phyloP scores from a whole-genome alignment of 257 asterid species.

The Salvia miltiorrhiza region DNA sequence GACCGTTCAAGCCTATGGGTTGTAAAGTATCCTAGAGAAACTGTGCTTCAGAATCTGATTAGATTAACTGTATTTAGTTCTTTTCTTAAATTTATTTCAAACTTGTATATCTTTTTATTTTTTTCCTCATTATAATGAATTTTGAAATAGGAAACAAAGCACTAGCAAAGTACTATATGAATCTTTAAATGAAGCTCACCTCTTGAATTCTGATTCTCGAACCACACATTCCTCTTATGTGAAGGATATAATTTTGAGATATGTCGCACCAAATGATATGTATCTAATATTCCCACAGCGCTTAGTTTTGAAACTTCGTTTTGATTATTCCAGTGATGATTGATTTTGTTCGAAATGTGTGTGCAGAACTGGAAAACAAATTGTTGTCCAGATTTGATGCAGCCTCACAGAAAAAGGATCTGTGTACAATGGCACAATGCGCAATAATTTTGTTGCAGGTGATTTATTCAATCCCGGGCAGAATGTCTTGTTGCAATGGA shows the following conservation, averaged over 20 bases:
- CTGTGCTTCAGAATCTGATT: neutral
- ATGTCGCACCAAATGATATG: neutral
- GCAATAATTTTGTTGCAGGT: constrained; percentile 28
- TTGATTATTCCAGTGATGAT: neutral
- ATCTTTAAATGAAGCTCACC: neutral
- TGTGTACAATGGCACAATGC: constrained; percentile 20
- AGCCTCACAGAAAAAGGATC: constrained; percentile 24
- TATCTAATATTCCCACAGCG: neutral
- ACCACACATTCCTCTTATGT: neutral
- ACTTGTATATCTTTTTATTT: neutral
- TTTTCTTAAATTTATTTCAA: neutral
- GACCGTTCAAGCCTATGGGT: neutral
- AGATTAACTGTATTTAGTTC: neutral
- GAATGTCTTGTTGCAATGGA: neutral
- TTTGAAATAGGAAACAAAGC: neutral
- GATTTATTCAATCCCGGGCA: neutral
- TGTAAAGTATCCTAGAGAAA: neutral
- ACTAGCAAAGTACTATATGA: neutral
- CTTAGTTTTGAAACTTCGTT: neutral
- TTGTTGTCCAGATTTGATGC: constrained; percentile 24
- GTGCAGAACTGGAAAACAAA: constrained; percentile 28
- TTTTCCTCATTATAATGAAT: neutral
- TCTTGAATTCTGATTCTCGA: neutral
- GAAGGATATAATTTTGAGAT: neutral
- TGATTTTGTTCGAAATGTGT: neutral